These are phyloP conservation scores for Dichotomopilus funicola DNA, from an alignment of 2,329 filamentous ascomycete genomes.

Conservation along the genomic window DNA sequence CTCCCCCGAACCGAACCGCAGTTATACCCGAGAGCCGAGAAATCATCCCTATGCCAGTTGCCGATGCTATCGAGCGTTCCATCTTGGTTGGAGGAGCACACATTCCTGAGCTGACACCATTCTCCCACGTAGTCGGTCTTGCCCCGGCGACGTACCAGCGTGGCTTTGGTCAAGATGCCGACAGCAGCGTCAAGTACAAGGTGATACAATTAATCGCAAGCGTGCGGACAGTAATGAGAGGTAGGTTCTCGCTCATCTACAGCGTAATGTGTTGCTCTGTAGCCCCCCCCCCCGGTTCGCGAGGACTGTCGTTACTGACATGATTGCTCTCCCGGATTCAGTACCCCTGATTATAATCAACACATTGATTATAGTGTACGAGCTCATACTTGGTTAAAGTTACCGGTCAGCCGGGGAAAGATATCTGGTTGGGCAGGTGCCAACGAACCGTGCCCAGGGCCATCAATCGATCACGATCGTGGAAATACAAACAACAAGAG, in stretches of 20 bases:
- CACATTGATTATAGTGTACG: conserved; percentile 74
- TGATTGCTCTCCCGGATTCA: conserved; percentile 29
- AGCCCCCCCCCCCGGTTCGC: too few species aligned
- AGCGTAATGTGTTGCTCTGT: background rate
- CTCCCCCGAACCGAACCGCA: too few species aligned
- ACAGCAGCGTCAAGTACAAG: conserved; percentile 77
- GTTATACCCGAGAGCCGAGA: background rate
- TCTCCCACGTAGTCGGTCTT: conserved; percentile 76
- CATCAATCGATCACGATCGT: too few species aligned
- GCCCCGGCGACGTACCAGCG: conserved; percentile 64
- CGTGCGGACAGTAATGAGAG: conserved; percentile 86
- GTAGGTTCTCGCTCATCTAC: conserved; percentile 46
- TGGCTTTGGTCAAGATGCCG: conserved; percentile 66
- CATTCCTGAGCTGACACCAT: conserved; percentile 18
- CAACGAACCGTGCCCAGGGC: background rate
- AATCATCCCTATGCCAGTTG: background rate
- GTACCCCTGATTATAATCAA: conserved; percentile 83
- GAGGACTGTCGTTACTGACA: background rate
- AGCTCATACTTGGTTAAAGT: conserved; percentile 47
- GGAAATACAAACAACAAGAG: too few species aligned
- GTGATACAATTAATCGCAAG: conserved; percentile 85
- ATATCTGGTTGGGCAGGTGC: background rate
- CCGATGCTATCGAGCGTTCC: background rate
- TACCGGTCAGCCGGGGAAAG: background rate
- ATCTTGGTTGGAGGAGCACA: background rate